phyloP scores from a whole-genome alignment of 2,329 filamentous ascomycete genomes.

The Amesomyces nigricolor region DNA sequence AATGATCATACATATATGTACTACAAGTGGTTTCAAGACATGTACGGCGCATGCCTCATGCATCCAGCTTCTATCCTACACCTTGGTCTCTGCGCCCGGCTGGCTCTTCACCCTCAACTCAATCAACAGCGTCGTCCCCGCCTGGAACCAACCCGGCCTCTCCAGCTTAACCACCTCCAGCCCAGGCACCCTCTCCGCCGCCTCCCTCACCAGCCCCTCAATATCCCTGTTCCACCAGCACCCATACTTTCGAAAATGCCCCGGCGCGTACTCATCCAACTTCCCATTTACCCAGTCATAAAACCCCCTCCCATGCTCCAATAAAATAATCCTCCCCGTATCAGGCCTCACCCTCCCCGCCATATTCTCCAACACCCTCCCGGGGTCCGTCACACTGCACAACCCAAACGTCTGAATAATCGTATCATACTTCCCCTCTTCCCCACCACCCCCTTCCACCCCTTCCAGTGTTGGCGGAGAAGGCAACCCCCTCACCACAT shows the following conservation, averaged over 20 bases:
- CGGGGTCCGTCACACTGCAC: slow-evolving; percentile 56
- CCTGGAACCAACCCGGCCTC: slow-evolving; percentile 47
- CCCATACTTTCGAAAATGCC: slow-evolving; percentile 55
- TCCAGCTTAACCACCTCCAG: slow-evolving; percentile 52
- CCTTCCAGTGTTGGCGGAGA: slow-evolving; percentile 26
- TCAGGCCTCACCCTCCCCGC: slow-evolving; percentile 47
- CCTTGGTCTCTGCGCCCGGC: background rate
- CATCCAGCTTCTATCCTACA: background rate
- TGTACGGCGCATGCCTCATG: too few relatives aligned
- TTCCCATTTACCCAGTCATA: slow-evolving; percentile 50
- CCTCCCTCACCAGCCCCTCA: slow-evolving; percentile 47
- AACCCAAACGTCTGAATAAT: slow-evolving; percentile 60
- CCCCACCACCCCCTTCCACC: background rate
- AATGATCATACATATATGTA: background rate
- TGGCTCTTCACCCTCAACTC: slow-evolving; percentile 44
- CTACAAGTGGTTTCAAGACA: background rate
- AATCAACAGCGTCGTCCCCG: slow-evolving; percentile 54
- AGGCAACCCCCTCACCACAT: slow-evolving; percentile 43
- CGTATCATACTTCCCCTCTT: slow-evolving; percentile 49
- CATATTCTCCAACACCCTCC: slow-evolving; percentile 48
- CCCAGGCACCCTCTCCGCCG: slow-evolving; percentile 43
- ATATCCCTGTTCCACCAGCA: slow-evolving; percentile 67
- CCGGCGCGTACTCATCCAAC: slow-evolving; percentile 49
- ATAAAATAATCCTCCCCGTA: slow-evolving; percentile 53
- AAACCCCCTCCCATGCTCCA: slow-evolving; percentile 57